Evolutionary conservation across 495 filamentous ascomycete species (phyloP), one percentile per base, ranked within the genome.

Genomic region (Astrocystis sublimbata): DNA sequence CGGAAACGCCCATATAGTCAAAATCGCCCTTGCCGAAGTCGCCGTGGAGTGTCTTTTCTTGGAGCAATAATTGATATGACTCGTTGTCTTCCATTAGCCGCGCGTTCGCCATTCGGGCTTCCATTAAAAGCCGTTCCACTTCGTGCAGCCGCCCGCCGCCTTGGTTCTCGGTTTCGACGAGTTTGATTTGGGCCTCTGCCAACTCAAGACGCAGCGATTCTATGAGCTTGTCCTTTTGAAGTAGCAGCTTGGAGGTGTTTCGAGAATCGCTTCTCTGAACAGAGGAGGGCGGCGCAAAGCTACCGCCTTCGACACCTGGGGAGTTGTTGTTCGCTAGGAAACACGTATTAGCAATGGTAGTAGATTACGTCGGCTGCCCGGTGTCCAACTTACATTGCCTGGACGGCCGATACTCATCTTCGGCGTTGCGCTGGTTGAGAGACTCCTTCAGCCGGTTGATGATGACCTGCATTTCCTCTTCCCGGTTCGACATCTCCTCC

Each of bases 61-160:
- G 90, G 2, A 98, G 86, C 2, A 98, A 86, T 19, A 98, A 83
- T 71, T 98, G 94, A 71, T 94, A 98, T 72, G 92, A 96, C 72
- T 98, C 94, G 68, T 97, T 97, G 73, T 98, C 94, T 76, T 98
- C 94, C 91, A 97, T 94, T 56, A 98, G 75, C 36, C 93, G 86
- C 35, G 94, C 93, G 68, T 98, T 98, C 47, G 92, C 88, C 87
- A 97, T 92, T 24, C 92, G 89, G 28, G 91, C 88, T 63, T 97
- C 94, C 66, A 96, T 83, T 41, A 98, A 84, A 59, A 88, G 84
- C 64, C 88, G 89, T 78, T 98, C 94, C 31, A 98, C 81, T 69
- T 97, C 91, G 42, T 89, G 88, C 66, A 96, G 77, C 8, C 89
- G 85, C 31, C 89, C 90, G 17, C 92, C 93, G 33, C 92, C 93